A percentile compares a stretch with the other conserved stretches of the same genome.
These are phyloP conservation scores for Lanmaoa pseudosensibilis DNA, from an alignment of 768 basidiomycete genomes.

Conservation along the genomic window DNA sequence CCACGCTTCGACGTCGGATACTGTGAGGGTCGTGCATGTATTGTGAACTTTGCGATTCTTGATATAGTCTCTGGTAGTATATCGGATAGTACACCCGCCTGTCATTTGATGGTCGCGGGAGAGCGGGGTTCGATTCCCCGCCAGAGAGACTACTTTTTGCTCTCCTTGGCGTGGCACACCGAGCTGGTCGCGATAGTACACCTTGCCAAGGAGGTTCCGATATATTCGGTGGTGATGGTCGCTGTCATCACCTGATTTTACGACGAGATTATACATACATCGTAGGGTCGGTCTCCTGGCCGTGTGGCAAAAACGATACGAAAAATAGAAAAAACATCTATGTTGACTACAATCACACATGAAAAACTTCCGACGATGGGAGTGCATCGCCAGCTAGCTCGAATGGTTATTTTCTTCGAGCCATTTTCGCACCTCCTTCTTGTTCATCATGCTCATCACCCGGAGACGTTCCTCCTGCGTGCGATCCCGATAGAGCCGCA, in stretches of 20 bases:
- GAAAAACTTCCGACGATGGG: not conserved
- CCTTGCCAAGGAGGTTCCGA: too few relatives aligned
- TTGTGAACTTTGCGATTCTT: too few relatives aligned
- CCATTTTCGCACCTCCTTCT: conserved; percentile 83
- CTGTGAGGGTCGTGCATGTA: too few relatives aligned
- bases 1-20: too few relatives aligned
- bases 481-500: conserved; percentile 72
- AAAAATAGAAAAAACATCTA: not conserved
- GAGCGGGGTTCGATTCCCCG: conserved; percentile 48
- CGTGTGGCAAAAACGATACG: not conserved
- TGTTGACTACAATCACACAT: not conserved
- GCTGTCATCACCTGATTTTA: not conserved
- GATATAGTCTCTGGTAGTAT: conserved; percentile 42
- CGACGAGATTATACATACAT: not conserved
- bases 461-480: conserved; percentile 45
- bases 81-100: conserved; percentile 54
- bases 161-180: too few relatives aligned
- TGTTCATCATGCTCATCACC: conserved; percentile 58
- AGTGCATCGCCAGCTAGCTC: conserved; percentile 10
- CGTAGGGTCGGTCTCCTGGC: not conserved
- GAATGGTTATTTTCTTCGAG: conserved; percentile 53
- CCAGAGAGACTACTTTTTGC: conserved; percentile 33
- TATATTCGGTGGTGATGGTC: not conserved
- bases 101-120: conserved; percentile 39
- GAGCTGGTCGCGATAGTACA: too few relatives aligned